Base-by-base conservation (phyloP, 805 yeast genomes). In the Zygoascus bituminiphila region DNA sequence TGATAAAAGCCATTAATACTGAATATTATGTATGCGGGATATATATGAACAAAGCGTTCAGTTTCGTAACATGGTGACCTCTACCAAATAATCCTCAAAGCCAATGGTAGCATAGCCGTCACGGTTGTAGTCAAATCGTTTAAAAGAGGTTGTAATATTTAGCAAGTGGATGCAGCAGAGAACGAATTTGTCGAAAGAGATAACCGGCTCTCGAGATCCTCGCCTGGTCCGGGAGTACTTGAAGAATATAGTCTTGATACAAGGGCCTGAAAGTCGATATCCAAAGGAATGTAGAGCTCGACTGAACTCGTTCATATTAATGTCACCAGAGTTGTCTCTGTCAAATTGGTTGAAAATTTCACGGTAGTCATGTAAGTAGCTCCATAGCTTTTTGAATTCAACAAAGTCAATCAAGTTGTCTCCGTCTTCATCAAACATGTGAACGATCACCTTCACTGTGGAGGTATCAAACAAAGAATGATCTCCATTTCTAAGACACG, bases 131-230 rank as follows among this genome's bases (percentile, higher is more conserved):
- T 87, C 95, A 62, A 76, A 84, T 60, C 80, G 81, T 58, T 84
- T 83, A 70, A 87, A 87, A 12, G 82, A 72, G 59, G 84, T 88
- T 0, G 95, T 85, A 54, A 84, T 74, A 53, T 86, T 77, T 60
- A 86, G 74, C 55, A 87, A 70, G 74, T 86, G 83, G 15, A 86
- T 84, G 55, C 87, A 72, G 47, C 85, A 74, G 61, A 87, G 95
- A 22, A 87, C 88, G 65, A 87, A 87, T 62, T 79, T 74, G 62
- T 87, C 95, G 63, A 87, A 87, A 51, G 84, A 79, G 64, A 87
- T 68, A 38, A 60, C 62, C 19, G 60, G 62, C 38, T 51, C 58
- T 14, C 41, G 29, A 2, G 37, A 10, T 10, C 17, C 23, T 36
- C 65, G 66, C 15, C 52, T 25, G 26, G 56, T 42, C 39, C 57